Conservation (phyloP, 768 basidiomycete species). For the Leucosporidium yakuticum region DNA sequence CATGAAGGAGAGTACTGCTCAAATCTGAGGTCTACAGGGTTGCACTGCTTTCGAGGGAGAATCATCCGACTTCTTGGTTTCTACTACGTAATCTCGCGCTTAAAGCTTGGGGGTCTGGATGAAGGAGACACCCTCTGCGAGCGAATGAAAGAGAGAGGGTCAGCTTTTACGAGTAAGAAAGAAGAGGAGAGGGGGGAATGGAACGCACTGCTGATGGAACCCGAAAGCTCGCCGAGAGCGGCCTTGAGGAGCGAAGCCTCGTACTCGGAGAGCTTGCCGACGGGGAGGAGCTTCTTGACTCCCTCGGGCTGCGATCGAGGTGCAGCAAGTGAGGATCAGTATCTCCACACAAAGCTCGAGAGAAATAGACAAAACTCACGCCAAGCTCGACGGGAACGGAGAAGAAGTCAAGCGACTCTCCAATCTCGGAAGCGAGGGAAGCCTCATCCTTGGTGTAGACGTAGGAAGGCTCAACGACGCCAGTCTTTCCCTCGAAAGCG, state of each 20-base stretch:
- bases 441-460: slow-evolving; percentile 66
- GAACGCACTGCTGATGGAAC: slow-evolving; percentile 57
- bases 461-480: slow-evolving; percentile 69
- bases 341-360: not conserved
- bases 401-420: slow-evolving; percentile 74
- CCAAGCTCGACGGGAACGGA: slow-evolving; percentile 82
- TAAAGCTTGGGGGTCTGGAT: slow-evolving; percentile 32
- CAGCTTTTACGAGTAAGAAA: not conserved
- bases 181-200: not conserved
- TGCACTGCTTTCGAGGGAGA: too few species aligned
- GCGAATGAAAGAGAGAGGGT: not conserved
- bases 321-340: not conserved
- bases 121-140: slow-evolving; percentile 34
- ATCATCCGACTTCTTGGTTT: too few species aligned
- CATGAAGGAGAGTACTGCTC: too few species aligned
- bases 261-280: slow-evolving; percentile 65
- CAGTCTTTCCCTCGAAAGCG: slow-evolving; percentile 77
- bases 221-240: slow-evolving; percentile 69
- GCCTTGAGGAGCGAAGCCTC: slow-evolving; percentile 73
- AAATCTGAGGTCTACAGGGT: too few species aligned
- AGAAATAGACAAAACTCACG: slow-evolving; percentile 47
- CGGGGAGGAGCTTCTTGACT: slow-evolving; percentile 70
- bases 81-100: too few species aligned
- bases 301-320: slow-evolving; percentile 77
- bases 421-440: slow-evolving; percentile 73